Percentiles rank a stretch among this genome's conserved stretches.
Evolutionary conservation across 306 rosid genomes (phyloP).

Genomic region (Cucumis cinereus): DNA sequence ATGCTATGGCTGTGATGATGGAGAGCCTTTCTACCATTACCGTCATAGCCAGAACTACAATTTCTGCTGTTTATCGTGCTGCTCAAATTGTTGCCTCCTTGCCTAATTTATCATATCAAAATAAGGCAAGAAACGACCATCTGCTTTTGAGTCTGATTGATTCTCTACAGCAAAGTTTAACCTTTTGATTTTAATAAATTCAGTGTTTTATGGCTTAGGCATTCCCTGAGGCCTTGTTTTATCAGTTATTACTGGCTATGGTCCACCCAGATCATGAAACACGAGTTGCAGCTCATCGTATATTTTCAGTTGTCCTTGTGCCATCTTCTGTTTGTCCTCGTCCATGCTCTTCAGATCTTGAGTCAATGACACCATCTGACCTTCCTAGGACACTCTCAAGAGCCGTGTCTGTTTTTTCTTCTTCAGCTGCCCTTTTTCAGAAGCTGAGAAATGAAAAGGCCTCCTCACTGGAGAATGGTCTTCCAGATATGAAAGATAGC

Average conservation of each 20-base stretch:
- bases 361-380: slow-evolving; percentile 30
- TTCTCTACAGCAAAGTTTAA: slow-evolving; percentile 9
- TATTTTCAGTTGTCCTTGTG: slow-evolving; percentile 78
- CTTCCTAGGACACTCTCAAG: slow-evolving; percentile 68
- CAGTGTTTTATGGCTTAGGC: slow-evolving; percentile 34
- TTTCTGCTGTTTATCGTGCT: slow-evolving; percentile 52
- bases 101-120: slow-evolving; percentile 55
- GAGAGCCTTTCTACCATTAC: slow-evolving; percentile 61
- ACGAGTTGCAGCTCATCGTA: slow-evolving; percentile 70
- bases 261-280: slow-evolving; percentile 91
- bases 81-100: slow-evolving; percentile 82
- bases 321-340: slow-evolving; percentile 62
- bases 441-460: slow-evolving; percentile 54
- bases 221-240: slow-evolving; percentile 92
- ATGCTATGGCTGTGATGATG: slow-evolving; percentile 74
- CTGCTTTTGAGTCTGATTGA: slow-evolving; percentile 12
- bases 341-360: slow-evolving; percentile 17
- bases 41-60: slow-evolving; percentile 58
- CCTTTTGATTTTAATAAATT: slow-evolving; percentile 19
- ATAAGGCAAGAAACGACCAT: slow-evolving; percentile 53
- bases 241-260: slow-evolving; percentile 81
- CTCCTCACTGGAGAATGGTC: slow-evolving; percentile 33
- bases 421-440: slow-evolving; percentile 90
- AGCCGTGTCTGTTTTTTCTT: slow-evolving; percentile 76
- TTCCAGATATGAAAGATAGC: slow-evolving; percentile 20